A percentile compares a stretch with the other conserved stretches of the same genome.
Conservation (phyloP, 768 basidiomycete species). For the Suillus subalutaceus region DNA sequence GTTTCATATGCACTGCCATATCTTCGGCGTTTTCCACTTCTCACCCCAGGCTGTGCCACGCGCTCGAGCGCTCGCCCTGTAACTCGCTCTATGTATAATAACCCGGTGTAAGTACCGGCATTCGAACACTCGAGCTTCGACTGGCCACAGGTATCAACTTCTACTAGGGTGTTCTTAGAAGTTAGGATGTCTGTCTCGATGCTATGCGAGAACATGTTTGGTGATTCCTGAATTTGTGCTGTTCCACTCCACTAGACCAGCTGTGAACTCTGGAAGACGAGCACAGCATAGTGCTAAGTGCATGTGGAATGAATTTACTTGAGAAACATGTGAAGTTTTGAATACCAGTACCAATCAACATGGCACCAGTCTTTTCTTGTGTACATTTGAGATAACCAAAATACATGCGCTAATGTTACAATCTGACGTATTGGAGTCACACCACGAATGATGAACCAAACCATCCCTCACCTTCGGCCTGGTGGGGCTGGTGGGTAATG, state of each 20-base stretch:
- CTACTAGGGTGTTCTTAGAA: neutral
- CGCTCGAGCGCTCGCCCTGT: too few relatives aligned
- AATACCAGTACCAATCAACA: neutral
- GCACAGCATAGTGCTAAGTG: neutral
- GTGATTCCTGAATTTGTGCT: neutral
- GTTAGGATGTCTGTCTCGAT: neutral
- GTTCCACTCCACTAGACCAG: neutral
- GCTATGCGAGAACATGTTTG: neutral
- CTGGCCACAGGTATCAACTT: neutral
- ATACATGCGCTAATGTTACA: neutral
- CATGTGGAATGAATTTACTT: neutral
- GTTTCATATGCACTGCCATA: too few relatives aligned
- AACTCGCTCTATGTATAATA: too few relatives aligned
- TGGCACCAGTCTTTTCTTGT: conserved; percentile 2
- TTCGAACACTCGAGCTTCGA: too few relatives aligned
- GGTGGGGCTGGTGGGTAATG: neutral
- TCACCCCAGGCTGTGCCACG: too few relatives aligned
- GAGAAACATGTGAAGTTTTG: neutral
- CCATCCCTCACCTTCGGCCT: neutral
- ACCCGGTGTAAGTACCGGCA: too few relatives aligned
- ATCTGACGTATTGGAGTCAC: neutral
- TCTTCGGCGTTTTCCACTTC: too few relatives aligned
- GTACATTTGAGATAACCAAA: neutral
- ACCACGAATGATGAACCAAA: neutral
- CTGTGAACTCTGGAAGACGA: neutral